Conservation (phyloP, 352 stramenopile species). For the Phytophthora cactorum region DNA sequence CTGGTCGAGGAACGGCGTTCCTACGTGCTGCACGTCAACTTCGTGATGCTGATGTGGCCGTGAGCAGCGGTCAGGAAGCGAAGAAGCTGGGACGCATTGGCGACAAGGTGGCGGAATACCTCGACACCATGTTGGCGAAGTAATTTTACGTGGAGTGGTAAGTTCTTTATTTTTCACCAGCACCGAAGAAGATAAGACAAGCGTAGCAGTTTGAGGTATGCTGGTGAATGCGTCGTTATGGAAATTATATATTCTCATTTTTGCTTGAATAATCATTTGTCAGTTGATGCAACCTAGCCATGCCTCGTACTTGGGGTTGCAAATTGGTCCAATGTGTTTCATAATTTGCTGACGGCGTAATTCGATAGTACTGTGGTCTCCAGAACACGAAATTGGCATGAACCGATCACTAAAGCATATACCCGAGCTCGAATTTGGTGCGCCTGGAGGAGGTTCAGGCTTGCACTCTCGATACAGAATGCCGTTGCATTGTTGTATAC, state of each 20-base stretch:
- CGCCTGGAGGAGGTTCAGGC: not conserved
- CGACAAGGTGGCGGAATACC: constrained; percentile 64
- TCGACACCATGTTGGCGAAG: constrained; percentile 51
- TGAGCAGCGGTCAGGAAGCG: constrained; percentile 58
- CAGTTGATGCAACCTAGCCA: constrained; percentile 31
- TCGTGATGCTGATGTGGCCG: constrained; percentile 44
- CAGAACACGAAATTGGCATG: constrained; percentile 30
- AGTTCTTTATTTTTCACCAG: constrained; percentile 3
- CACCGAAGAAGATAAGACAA: constrained; percentile 7
- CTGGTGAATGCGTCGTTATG: constrained; percentile 9
- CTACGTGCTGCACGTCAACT: constrained; percentile 67
- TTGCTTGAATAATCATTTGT: not conserved
- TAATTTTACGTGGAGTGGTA: constrained; percentile 1
- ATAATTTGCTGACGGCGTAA: constrained; percentile 33
- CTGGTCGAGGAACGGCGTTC: constrained; percentile 66
- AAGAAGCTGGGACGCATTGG: constrained; percentile 66
- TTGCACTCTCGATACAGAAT: constrained; percentile 41
- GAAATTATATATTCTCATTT: constrained; percentile 9
- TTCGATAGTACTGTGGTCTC: constrained; percentile 16
- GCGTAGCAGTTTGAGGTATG: constrained; percentile 6
- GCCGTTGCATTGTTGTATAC: constrained; percentile 18
- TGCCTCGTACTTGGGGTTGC: constrained; percentile 25
- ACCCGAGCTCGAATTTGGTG: constrained; percentile 1
- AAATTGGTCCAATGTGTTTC: constrained; percentile 19
- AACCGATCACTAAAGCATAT: constrained; percentile 40